Conservation (phyloP, 805 yeast genomes). For the Yueomyces sinensis region DNA sequence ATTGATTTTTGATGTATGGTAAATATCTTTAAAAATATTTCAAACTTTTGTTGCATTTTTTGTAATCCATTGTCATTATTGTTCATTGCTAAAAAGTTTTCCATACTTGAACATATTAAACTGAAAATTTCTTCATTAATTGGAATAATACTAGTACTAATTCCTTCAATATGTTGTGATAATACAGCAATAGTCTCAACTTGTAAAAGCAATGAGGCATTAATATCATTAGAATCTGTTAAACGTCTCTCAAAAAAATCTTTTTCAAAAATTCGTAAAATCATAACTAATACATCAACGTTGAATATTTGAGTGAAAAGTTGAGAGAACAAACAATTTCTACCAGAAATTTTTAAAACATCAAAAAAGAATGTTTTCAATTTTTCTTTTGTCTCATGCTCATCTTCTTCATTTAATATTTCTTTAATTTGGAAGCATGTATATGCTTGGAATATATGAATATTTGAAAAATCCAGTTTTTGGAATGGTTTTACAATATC, state of each 20-base stretch:
- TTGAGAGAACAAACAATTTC: constrained; percentile 15
- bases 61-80: not conserved
- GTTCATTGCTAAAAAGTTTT: not conserved
- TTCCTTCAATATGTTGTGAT: constrained; percentile 10
- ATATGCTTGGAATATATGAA: constrained; percentile 21
- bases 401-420: constrained; percentile 1
- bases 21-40: constrained; percentile 14
- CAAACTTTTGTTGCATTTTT: constrained; percentile 7
- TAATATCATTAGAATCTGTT: not conserved
- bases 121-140: not conserved
- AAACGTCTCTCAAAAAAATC: constrained; percentile 15
- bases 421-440: constrained; percentile 9
- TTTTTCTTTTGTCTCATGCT: not conserved
- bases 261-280: constrained; percentile 13
- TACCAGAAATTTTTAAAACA: constrained; percentile 10
- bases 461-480: constrained; percentile 18
- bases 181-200: constrained; percentile 14
- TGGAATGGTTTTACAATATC: constrained; percentile 5
- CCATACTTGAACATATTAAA: not conserved
- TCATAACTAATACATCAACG: constrained; percentile 2
- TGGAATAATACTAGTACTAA: constrained; percentile 1
- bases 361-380: constrained; percentile 9
- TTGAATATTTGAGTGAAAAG: constrained; percentile 15
- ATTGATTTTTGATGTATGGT: constrained; percentile 19
- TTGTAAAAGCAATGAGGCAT: constrained; percentile 8